These are phyloP conservation scores for Pyricularia sp. DNA, from an alignment of 2,329 filamentous ascomycete genomes.

Conservation along the genomic window DNA sequence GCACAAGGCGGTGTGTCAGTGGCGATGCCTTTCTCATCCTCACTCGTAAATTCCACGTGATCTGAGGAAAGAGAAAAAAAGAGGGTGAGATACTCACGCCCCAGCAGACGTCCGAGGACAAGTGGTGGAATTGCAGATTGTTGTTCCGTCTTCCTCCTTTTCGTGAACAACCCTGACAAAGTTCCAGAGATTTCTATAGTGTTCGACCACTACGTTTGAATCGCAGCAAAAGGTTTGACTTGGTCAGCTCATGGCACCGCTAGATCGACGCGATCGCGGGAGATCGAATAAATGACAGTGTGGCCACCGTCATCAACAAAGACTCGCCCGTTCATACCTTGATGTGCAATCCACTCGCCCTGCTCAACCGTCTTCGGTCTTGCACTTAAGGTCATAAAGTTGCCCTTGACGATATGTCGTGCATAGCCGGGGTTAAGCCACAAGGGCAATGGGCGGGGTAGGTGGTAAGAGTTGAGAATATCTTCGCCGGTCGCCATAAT, in stretches of 20 bases:
- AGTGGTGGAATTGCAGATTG: constrained; percentile 73
- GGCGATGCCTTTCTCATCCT: constrained; percentile 1
- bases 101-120: constrained; percentile 95
- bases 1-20: constrained; percentile 49
- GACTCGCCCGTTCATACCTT: constrained; percentile 49
- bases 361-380: constrained; percentile 89
- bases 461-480: constrained; percentile 48
- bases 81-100: constrained; percentile 53
- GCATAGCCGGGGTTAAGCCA: constrained; percentile 70
- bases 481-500: constrained; percentile 40
- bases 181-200: constrained; percentile 80
- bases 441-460: constrained; percentile 58
- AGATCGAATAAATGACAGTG: not conserved
- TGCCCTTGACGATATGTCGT: constrained; percentile 88
- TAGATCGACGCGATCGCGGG: not conserved
- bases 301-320: not conserved
- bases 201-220: constrained; percentile 64
- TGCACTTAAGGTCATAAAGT: constrained; percentile 92
- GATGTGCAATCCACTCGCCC: constrained; percentile 93
- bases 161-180: constrained; percentile 86
- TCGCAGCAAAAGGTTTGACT: not conserved
- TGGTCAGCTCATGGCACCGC: not conserved
- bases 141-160: constrained; percentile 65
- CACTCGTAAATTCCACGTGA: constrained; percentile 7
- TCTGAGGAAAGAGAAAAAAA: not conserved